Base-by-base conservation (phyloP, 441 rosid species). In the Erysimum cheiri region DNA sequence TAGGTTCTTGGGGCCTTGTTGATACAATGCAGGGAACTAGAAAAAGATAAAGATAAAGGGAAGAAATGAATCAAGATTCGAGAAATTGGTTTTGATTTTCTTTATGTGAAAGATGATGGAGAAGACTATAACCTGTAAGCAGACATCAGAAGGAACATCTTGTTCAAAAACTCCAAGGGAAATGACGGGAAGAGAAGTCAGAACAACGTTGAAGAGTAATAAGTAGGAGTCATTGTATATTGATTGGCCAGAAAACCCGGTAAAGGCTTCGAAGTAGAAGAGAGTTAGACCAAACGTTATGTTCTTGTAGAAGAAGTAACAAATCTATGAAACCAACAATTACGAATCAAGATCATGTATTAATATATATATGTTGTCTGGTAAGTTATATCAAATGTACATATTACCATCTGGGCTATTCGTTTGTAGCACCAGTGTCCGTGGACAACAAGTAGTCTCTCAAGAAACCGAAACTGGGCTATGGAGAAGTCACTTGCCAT, bases 381-480 rank as follows among this genome's bases (percentile, higher is more conserved):
- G 12, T 28, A 55, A 53, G 24, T 39, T 33, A 54, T 8, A 58
- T 57, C 28, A 71, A 19, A 32, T 64, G 50, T 49, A 64, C 72
- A 65, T 60, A 31, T 40, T 90, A 94, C 99, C 99, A 94, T 94
- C 80, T 90, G 94, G 48, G 99, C 91, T 55, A 94, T 90, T 80
- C 99, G 83, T 85, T 92, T 92, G 81, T 94, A 94, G 81, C 99
- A 94, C 99, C 99, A 92, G 73, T 94, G 99, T 64, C 99, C 99
- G 57, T 94, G 99, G 75, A 94, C 97, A 29, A 94, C 99, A 58
- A 92, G 83, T 75, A 92, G 97, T 73, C 95, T 92, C 83, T 94
- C 98, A 64, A 94, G 77, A 74, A 88, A 92, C 37, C 94, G 94
- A 69, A 94, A 94, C 77, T 94, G 99, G 46, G 99, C 91, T 60